Evolutionary conservation across 2,329 filamentous ascomycete genomes (phyloP).

Genomic region (Neofusicoccum cordaticola): DNA sequence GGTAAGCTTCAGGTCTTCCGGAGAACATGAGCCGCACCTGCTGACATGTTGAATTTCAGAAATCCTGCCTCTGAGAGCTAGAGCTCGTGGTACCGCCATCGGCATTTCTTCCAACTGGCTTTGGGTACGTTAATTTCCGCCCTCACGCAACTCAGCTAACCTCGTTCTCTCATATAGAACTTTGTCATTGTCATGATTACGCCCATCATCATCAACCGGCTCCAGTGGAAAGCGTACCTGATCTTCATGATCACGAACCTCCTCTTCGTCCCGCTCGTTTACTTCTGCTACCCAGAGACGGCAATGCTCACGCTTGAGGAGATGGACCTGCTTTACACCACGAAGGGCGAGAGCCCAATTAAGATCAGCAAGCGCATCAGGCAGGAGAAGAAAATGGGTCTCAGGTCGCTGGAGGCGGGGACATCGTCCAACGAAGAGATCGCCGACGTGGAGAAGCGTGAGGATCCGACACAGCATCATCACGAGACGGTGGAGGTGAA

Average conservation of each 20-base stretch:
- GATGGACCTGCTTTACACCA: constrained; percentile 31
- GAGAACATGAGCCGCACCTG: neutral
- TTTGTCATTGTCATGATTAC: constrained; percentile 44
- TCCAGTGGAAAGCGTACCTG: constrained; percentile 17
- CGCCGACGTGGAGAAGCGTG: neutral
- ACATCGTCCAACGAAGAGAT: neutral
- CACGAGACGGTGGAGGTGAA: no score
- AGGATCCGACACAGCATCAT: no score
- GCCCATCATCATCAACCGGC: constrained; percentile 23
- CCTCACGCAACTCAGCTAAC: neutral
- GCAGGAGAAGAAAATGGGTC: constrained; percentile 7
- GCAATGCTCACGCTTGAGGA: constrained; percentile 35
- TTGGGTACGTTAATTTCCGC: constrained; percentile 18
- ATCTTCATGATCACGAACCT: constrained; percentile 17
- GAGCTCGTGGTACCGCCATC: constrained; percentile 37
- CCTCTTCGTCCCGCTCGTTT: constrained; percentile 21
- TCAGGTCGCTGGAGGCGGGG: constrained; percentile 1
- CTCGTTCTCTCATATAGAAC: constrained; percentile 22
- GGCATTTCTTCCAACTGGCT: constrained; percentile 39
- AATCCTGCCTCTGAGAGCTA: constrained; percentile 34
- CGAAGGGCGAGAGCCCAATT: constrained; percentile 9
- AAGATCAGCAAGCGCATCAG: constrained; percentile 16
- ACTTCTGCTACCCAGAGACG: constrained; percentile 37
- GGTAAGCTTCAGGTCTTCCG: neutral
- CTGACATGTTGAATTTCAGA: constrained; percentile 28